Evolutionary conservation across 805 yeast genomes (phyloP), one percentile per base, ranked within the genome.

Genomic region (Teunomyces lycoperdinae): DNA sequence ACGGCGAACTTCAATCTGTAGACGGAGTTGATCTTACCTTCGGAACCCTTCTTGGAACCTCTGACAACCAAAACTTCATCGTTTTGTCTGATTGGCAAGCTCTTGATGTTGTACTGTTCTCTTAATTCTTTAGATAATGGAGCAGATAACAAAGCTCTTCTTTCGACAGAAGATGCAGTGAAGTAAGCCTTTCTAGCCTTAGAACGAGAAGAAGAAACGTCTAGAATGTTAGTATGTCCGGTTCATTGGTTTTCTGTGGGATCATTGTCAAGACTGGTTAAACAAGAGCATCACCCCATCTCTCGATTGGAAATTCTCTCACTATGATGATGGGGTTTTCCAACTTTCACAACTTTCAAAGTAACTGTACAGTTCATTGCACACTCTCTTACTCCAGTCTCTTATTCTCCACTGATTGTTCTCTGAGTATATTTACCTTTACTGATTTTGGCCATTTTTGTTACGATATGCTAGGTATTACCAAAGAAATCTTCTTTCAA

Each of bases 131-230:
- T 94, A 68, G 98, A 92, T 73, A 94, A 85, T 70, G 98, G 97
- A 75, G 99, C 98, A 70, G 97, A 87, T 85, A 94, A 81, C 76
- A 94, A 80, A 64, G 77, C 80, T 81, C 98, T 89, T 81, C 97
- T 89, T 71, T 80, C 89, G 64, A 92, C 86, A 62, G 99, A 92
- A 70, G 98, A 95, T 66, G 99, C 95, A 70, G 81, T 81, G 92
- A 94, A 94, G 87, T 94, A 88, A 78, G 98, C 98, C 89, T 94
- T 94, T 88, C 99, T 91, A 77, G 97, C 83, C 87, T 94, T 94
- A 78, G 96, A 87, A 84, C 99, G 94, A 74, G 97, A 91, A 76
- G 96, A 85, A 70, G 99, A 90, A 78, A 94, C 98, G 96, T 94
- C 97, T 87, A 62, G 20, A 55, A 34, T 56, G 74, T 70, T 70